Evolutionary conservation across 2,329 filamentous ascomycete species (phyloP).

Genomic region (Pseudogymnoascus sp.): DNA sequence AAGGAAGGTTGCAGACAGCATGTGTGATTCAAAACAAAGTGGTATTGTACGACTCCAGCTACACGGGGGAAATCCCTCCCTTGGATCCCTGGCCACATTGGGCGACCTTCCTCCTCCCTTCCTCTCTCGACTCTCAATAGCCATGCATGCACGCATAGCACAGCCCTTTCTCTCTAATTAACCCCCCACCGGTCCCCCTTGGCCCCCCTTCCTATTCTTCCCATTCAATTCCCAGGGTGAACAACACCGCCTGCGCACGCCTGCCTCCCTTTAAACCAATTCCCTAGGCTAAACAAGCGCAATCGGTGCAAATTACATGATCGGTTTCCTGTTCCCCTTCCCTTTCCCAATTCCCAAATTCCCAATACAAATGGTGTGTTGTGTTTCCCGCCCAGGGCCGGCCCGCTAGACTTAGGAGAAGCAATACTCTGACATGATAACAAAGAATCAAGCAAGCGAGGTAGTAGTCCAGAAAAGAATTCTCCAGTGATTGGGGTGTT

Average conservation of each 20-base stretch:
- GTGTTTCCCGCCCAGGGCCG: not conserved
- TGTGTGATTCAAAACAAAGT: constrained; percentile 5
- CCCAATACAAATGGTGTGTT: not conserved
- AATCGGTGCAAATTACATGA: not conserved
- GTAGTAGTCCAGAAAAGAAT: not conserved
- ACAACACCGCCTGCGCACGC: not conserved
- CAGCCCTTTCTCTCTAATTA: not conserved
- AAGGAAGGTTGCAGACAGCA: not conserved
- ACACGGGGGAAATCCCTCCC: constrained; percentile 1
- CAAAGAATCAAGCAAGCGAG: not conserved
- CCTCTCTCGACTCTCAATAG: not conserved
- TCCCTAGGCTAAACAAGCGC: not conserved
- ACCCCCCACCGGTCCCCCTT: not conserved
- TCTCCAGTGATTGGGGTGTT: not conserved
- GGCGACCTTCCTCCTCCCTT: not conserved
- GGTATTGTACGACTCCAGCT: constrained; percentile 8
- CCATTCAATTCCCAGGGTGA: too few species aligned
- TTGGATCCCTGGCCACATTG: not conserved
- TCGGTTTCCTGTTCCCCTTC: not conserved
- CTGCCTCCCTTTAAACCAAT: not conserved
- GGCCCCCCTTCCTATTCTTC: not conserved
- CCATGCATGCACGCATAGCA: not conserved
- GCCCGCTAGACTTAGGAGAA: not conserved
- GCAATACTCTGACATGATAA: not conserved
- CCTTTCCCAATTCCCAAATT: not conserved